Conservation (phyloP, 495 filamentous ascomycete genomes). For the Antarctomyces pellizariae region DNA sequence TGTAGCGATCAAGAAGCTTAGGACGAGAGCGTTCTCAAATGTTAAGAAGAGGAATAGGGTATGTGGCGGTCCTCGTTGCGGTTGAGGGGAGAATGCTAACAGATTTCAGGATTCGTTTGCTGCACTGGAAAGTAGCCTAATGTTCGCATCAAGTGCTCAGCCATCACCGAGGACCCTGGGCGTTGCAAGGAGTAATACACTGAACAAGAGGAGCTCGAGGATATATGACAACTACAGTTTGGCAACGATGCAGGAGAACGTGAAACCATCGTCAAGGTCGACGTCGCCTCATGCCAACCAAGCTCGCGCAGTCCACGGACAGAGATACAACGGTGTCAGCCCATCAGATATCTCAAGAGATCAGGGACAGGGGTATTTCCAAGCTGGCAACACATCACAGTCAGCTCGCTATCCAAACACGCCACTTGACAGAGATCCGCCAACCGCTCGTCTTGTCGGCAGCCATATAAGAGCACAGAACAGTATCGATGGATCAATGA, state of each 20-base stretch:
- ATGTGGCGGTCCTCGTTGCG: conserved; percentile 14
- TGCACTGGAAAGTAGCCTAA: conserved; percentile 26
- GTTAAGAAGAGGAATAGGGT: conserved; percentile 75
- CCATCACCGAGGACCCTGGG: no score
- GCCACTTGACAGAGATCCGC: conserved; percentile 16
- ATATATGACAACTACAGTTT: conserved; percentile 26
- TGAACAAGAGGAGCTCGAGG: conserved; percentile 55
- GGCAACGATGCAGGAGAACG: conserved; percentile 17
- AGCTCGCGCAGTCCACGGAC: conserved; percentile 19
- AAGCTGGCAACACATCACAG: conserved; percentile 16
- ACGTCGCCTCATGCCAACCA: conserved; percentile 43
- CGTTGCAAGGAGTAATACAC: no score
- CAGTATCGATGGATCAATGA: conserved; percentile 58
- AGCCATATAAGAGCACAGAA: conserved; percentile 36
- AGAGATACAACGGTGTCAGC: conserved; percentile 25
- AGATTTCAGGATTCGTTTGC: conserved; percentile 41
- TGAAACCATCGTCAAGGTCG: conserved; percentile 39
- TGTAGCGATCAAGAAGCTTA: conserved; percentile 74
- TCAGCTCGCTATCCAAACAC: conserved; percentile 24
- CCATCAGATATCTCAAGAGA: conserved; percentile 26
- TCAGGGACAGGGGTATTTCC: conserved; percentile 26
- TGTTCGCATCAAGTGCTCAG: no score
- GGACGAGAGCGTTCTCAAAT: conserved; percentile 63
- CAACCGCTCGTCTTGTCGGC: conserved; percentile 20
- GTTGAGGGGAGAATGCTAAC: no score